These are phyloP conservation scores for Selaginella tamariscina DNA, from an alignment of 75 land plant species.

Conservation along the genomic window DNA sequence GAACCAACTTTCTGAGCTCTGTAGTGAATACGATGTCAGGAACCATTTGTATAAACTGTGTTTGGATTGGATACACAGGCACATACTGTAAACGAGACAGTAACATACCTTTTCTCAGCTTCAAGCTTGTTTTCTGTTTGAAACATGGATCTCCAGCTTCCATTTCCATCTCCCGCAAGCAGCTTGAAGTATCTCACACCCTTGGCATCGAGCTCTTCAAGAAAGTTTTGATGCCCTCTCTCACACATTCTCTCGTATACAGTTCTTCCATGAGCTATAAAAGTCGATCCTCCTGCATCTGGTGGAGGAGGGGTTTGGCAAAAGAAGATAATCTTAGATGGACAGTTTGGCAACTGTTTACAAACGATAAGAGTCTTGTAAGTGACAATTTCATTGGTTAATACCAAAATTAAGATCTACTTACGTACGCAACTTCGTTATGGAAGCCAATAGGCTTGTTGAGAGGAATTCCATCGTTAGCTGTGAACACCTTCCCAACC, in stretches of 20 bases:
- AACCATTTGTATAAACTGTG: too few relatives aligned
- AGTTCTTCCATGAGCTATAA: not conserved
- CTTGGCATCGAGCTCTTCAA: not conserved
- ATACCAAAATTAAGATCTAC: too few relatives aligned
- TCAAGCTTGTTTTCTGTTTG: constrained; percentile 53
- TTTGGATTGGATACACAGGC: too few relatives aligned
- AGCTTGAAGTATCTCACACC: not conserved
- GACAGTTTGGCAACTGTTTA: constrained; percentile 6
- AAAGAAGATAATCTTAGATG: constrained; percentile 23
- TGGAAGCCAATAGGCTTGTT: constrained; percentile 30
- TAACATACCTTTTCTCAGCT: constrained; percentile 84
- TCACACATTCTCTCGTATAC: not conserved
- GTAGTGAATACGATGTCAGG: too few relatives aligned
- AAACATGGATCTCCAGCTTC: constrained; percentile 96
- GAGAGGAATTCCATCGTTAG: constrained; percentile 34
- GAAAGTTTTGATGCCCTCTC: not conserved
- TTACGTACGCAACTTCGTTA: constrained; percentile 39
- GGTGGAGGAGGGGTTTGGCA: constrained; percentile 24
- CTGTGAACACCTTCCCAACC: constrained; percentile 28
- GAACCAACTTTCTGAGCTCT: constrained; percentile 75
- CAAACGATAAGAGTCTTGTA: too few relatives aligned
- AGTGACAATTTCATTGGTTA: too few relatives aligned
- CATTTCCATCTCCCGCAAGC: not conserved
- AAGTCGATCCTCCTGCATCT: constrained; percentile 15
- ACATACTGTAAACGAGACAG: too few relatives aligned